Evolutionary conservation across 139 green algal genomes (phyloP).

Genomic region (Spirogloea muscicola): DNA sequence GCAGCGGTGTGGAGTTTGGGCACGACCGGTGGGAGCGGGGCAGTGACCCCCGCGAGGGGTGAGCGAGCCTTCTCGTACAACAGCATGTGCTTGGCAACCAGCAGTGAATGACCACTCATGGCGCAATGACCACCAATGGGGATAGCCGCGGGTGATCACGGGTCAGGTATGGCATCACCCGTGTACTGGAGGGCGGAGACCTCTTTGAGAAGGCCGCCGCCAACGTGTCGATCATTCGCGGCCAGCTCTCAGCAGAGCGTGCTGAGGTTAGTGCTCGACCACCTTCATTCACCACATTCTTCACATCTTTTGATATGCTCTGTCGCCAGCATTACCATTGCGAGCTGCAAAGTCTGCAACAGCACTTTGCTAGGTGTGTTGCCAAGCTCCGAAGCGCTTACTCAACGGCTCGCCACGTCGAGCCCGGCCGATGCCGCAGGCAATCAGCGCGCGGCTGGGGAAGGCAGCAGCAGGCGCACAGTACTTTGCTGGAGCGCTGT

Average conservation of each 20-base stretch:
- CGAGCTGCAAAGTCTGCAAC: too few species aligned
- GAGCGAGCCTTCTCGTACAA: neutral
- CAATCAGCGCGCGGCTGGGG: conserved; percentile 59
- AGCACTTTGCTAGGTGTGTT: too few species aligned
- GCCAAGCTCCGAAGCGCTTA: too few species aligned
- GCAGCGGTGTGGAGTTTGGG: conserved; percentile 21
- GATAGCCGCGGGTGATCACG: neutral
- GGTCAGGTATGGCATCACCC: conserved; percentile 71
- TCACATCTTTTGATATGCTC: too few species aligned
- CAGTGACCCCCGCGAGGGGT: neutral
- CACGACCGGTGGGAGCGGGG: conserved; percentile 28
- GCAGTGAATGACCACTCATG: neutral
- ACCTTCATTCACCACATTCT: too few species aligned
- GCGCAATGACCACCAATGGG: neutral
- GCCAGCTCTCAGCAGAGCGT: conserved; percentile 22
- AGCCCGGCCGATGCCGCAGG: conserved; percentile 33
- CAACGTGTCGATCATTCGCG: conserved; percentile 42
- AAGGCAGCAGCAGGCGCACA: conserved; percentile 72
- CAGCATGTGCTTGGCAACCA: neutral
- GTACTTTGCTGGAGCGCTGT: conserved; percentile 86
- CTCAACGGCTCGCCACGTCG: too few species aligned
- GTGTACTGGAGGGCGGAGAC: conserved; percentile 81
- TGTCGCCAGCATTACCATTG: too few species aligned
- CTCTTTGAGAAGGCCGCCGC: conserved; percentile 85
- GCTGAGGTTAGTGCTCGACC: conserved; percentile 19